These are phyloP conservation scores for Allomyces macrogynus DNA, from an alignment of 192 early-diverging fungal genomes.

Conservation along the genomic window DNA sequence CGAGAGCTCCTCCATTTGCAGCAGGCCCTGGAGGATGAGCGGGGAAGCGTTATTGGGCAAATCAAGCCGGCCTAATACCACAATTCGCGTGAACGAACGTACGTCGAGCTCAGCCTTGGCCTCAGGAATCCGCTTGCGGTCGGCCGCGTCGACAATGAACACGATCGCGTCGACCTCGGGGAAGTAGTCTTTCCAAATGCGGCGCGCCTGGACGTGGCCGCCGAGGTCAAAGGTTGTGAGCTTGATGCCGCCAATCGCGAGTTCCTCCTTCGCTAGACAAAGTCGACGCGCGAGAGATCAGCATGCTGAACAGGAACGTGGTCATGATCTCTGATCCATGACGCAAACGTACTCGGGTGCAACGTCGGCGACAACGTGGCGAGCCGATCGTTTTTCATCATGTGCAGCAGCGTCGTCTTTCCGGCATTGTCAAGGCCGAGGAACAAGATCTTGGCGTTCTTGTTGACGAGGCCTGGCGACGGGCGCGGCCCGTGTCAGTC, in stretches of 20 bases:
- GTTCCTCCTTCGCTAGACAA: constrained; percentile 58
- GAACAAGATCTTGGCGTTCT: constrained; percentile 97
- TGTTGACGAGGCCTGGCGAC: constrained; percentile 86
- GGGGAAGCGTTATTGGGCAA: too few species aligned
- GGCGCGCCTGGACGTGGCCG: constrained; percentile 87
- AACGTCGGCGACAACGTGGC: constrained; percentile 84
- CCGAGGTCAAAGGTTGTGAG: constrained; percentile 98
- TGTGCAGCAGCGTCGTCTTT: constrained; percentile 96
- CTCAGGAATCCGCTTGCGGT: constrained; percentile 65
- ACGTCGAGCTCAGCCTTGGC: constrained; percentile 89
- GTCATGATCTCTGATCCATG: too few species aligned
- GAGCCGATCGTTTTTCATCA: constrained; percentile 97
- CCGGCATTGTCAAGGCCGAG: constrained; percentile 95
- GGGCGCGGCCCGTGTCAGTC: constrained; percentile 34
- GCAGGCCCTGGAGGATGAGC: constrained; percentile 41
- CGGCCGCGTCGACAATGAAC: constrained; percentile 87
- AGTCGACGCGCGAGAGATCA: too few species aligned
- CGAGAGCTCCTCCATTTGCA: constrained; percentile 82
- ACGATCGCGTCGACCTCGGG: constrained; percentile 96
- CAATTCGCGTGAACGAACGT: constrained; percentile 7
- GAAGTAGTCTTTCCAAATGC: constrained; percentile 98
- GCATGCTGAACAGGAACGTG: too few species aligned
- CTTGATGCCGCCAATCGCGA: constrained; percentile 87
- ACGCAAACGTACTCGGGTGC: constrained; percentile 55
- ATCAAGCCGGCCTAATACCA: too few species aligned